Base-by-base conservation (phyloP, 192 early-diverging fungal genomes). In the Thamnidium elegans region DNA sequence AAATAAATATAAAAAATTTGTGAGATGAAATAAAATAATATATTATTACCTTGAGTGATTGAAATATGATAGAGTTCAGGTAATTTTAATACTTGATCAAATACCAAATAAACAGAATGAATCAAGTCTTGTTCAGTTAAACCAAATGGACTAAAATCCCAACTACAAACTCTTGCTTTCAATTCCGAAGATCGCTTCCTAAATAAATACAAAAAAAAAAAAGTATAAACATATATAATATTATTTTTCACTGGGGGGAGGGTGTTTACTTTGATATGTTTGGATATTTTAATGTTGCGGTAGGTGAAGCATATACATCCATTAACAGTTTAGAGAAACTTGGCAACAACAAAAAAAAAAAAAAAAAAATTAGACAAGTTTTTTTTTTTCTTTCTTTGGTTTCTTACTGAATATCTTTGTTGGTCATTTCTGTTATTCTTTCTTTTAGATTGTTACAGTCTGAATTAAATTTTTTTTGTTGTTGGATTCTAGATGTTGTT, bases 121-220 rank as follows among this genome's bases (percentile, higher is more conserved):
- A 92, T 78, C 53, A 90, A 69, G 58, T 92, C 88, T 54, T 78
- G 74, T 50, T 82, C 75, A 23, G 71, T 67, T 23, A 88, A 72
- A 53, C 85, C 83, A 70, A 86, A 84, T n/a, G 90, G 87, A 67
- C 76, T 78, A 70, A 89, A 89, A 30, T 86, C 83, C 89, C 90
- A 90, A 34, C 83, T 83, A 15, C 80, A 71, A 2, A 92, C 65
- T 62, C 74, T 75, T 19, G 58, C 14, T 59, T 59, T 20, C 9
- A 59, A 39, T 45, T 59, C 42, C 42, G 50, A 55, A 23, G 23
- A 21, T 66, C 54, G 52, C 11, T 42, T 56, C 1, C 64, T 46
- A 23, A 10, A 46, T 9, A 62, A 62, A 58, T 43, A 43, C 47
- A 62, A 62, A 50, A 66, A 50, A 51, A 32, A 32, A 43, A 20